phyloP scores from a whole-genome alignment of 2,329 filamentous ascomycete genomes.

The Ceratocystiopsis sp. region DNA sequence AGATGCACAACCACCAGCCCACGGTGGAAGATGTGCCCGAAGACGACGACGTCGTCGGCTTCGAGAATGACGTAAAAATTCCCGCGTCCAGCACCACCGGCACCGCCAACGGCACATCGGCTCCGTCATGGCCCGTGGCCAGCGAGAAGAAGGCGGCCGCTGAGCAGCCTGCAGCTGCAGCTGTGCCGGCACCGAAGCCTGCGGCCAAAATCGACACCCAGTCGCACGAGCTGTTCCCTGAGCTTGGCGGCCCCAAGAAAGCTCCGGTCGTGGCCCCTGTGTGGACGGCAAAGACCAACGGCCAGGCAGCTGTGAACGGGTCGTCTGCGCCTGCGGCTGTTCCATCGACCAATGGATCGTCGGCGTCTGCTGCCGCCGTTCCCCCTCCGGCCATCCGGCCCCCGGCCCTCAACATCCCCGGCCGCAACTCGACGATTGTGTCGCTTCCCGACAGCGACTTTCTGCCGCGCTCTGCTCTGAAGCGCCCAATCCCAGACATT shows the following conservation, averaged over 20 bases:
- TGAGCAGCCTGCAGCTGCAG: too few species aligned
- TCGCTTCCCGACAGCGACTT: slow-evolving; percentile 60
- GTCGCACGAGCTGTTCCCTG: slow-evolving; percentile 87
- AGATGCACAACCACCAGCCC: slow-evolving; percentile 45
- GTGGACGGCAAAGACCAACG: slow-evolving; percentile 57
- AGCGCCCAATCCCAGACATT: slow-evolving; percentile 70
- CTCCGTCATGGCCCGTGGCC: slow-evolving; percentile 15
- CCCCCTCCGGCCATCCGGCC: slow-evolving; percentile 19
- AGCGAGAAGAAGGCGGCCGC: slow-evolving; percentile 50
- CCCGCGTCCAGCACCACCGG: too few species aligned
- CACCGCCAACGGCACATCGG: too few species aligned
- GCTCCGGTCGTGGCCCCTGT: slow-evolving; percentile 47
- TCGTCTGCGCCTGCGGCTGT: slow-evolving; percentile 20
- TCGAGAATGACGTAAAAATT: slow-evolving; percentile 13
- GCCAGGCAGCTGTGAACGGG: slow-evolving; percentile 30
- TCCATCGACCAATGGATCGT: slow-evolving; percentile 22
- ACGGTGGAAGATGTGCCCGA: slow-evolving; percentile 71
- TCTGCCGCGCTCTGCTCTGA: slow-evolving; percentile 58
- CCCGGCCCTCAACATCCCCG: slow-evolving; percentile 57
- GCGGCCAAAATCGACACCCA: slow-evolving; percentile 52
- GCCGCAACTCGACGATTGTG: slow-evolving; percentile 64
- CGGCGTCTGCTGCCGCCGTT: slow-evolving; percentile 13
- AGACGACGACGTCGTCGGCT: slow-evolving; percentile 45
- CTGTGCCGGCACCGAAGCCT: slow-evolving; percentile 13
- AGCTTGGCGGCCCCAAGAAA: slow-evolving; percentile 59